phyloP scores from a whole-genome alignment of 2,329 filamentous ascomycete species.

The Xylariaceae sp. region DNA sequence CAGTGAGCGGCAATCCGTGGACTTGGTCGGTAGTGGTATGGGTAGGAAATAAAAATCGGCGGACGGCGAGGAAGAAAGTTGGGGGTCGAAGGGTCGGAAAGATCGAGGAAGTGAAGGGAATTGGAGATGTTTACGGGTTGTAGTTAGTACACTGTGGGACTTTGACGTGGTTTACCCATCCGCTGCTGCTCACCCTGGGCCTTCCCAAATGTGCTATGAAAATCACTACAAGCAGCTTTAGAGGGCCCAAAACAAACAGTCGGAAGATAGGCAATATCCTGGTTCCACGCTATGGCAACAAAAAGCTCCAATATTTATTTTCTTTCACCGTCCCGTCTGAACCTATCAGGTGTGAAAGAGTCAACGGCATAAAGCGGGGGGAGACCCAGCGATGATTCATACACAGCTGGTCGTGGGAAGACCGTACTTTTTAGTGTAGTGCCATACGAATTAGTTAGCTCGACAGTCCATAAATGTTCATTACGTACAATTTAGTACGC shows the following conservation, averaged over 20 bases:
- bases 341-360: conserved; percentile 1
- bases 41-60: background rate
- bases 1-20: conserved; percentile 1
- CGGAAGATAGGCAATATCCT: background rate
- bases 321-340: conserved; percentile 6
- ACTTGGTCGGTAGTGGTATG: background rate
- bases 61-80: conserved; percentile 1
- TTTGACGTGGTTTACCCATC: background rate
- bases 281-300: background rate
- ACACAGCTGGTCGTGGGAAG: background rate
- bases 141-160: conserved; percentile 10
- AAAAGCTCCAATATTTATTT: background rate
- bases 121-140: conserved; percentile 13
- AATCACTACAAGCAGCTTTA: background rate
- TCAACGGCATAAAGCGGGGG: conserved; percentile 9
- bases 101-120: conserved; percentile 17
- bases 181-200: background rate
- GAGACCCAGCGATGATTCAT: background rate
- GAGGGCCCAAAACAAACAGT: background rate
- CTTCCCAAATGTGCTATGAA: background rate
- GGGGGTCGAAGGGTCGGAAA: conserved; percentile 7
- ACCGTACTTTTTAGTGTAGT: conserved; percentile 11
- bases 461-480: background rate
- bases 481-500: background rate
- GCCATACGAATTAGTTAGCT: background rate